Percentiles rank a stretch among this genome's conserved stretches.
Conservation (phyloP, 73 alveolate species). For the Tetrahymena thermophila region DNA sequence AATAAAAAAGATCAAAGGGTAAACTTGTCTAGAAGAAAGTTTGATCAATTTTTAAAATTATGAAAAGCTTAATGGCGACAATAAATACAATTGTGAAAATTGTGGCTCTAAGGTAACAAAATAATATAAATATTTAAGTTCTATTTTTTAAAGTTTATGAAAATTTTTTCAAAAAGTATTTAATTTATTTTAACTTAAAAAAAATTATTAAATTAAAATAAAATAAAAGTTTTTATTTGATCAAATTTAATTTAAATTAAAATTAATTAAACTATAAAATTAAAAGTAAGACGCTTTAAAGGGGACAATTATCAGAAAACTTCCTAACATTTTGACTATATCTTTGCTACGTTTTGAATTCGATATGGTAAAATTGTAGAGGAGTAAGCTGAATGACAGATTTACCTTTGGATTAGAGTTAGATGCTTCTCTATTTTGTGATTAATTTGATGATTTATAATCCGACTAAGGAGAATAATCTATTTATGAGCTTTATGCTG, state of each 20-base stretch:
- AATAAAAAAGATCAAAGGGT: conserved; percentile 53
- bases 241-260: too few species aligned
- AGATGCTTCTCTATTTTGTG: conserved; percentile 54
- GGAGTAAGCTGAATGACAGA: conserved; percentile 66
- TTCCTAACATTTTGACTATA: conserved; percentile 75
- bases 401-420: conserved; percentile 83
- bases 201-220: too few species aligned
- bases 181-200: too few species aligned
- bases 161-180: too few species aligned
- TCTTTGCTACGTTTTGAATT: conserved; percentile 73
- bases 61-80: conserved; percentile 63
- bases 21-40: conserved; percentile 57
- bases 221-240: too few species aligned
- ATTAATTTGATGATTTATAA: conserved; percentile 42
- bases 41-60: conserved; percentile 52
- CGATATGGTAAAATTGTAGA: conserved; percentile 67
- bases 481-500: conserved; percentile 78
- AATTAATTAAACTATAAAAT: background rate
- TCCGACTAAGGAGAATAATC: conserved; percentile 63
- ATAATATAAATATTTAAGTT: background rate
- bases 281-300: conserved; percentile 61
- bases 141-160: too few species aligned
- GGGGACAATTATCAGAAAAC: conserved; percentile 62
- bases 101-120: conserved; percentile 59
- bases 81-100: conserved; percentile 66